Percentiles rank a stretch among this genome's conserved stretches.
These are phyloP conservation scores for Citrullus colocynthis DNA, from an alignment of 306 rosid species.

Conservation along the genomic window DNA sequence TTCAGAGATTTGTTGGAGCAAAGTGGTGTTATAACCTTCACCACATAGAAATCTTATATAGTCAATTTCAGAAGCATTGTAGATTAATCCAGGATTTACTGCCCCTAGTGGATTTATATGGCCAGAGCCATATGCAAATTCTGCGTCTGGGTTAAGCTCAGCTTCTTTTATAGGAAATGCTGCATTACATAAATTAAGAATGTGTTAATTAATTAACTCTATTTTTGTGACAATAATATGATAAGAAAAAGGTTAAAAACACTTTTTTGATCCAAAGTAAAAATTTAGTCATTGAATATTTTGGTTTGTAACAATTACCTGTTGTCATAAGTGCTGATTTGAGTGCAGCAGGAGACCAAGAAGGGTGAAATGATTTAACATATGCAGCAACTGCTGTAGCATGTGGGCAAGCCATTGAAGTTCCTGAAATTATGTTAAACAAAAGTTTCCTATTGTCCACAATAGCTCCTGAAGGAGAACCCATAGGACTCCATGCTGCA, in stretches of 20 bases:
- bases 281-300: too few relatives aligned
- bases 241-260: too few relatives aligned
- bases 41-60: conserved; percentile 16
- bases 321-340: conserved; percentile 24
- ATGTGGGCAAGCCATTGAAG: conserved; percentile 28
- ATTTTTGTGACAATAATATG: neutral
- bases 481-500: conserved; percentile 12
- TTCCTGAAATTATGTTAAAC: conserved; percentile 14
- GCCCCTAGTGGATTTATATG: conserved; percentile 17
- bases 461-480: neutral
- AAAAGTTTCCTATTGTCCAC: neutral
- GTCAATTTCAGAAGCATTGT: conserved; percentile 4
- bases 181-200: neutral
- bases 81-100: conserved; percentile 20
- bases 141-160: neutral
- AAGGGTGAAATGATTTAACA: conserved; percentile 18
- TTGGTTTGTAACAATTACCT: neutral
- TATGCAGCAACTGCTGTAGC: conserved; percentile 21
- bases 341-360: conserved; percentile 28
- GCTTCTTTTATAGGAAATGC: conserved; percentile 9
- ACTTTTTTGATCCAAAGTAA: too few relatives aligned
- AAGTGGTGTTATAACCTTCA: conserved; percentile 20
- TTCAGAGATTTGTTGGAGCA: conserved; percentile 2
- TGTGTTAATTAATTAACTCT: neutral
- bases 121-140: conserved; percentile 19